Evolutionary conservation across 345 rosid species (phyloP).

Genomic region (Citropsis articulata): DNA sequence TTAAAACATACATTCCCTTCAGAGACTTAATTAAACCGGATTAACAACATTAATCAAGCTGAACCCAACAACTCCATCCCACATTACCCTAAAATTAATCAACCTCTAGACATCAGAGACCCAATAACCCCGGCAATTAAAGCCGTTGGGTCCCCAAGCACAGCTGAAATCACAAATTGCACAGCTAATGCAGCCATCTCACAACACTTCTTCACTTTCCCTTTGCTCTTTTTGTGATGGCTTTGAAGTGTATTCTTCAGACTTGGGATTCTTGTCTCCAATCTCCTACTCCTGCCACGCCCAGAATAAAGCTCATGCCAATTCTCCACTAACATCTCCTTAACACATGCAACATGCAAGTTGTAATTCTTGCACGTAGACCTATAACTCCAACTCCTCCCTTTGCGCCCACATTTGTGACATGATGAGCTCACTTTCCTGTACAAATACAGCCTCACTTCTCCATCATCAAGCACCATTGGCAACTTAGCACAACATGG

Average conservation of each 20-base stretch:
- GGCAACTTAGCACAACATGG: constrained; percentile 97
- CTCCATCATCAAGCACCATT: constrained; percentile 74
- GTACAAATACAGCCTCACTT: constrained; percentile 60
- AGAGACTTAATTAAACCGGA: not conserved
- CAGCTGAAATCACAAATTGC: constrained; percentile 79
- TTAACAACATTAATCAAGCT: not conserved
- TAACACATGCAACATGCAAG: constrained; percentile 86
- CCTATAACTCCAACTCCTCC: constrained; percentile 93
- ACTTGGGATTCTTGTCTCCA: constrained; percentile 49
- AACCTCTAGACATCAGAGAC: constrained; percentile 50
- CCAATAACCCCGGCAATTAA: constrained; percentile 85
- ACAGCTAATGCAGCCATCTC: constrained; percentile 79
- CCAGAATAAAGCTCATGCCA: constrained; percentile 67
- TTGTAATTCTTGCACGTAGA: constrained; percentile 84
- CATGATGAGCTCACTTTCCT: constrained; percentile 71
- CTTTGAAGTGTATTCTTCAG: constrained; percentile 55
- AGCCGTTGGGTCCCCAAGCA: constrained; percentile 86
- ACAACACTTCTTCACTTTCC: constrained; percentile 64
- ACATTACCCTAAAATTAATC: constrained; percentile 3
- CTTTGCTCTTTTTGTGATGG: constrained; percentile 38
- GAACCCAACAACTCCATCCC: not conserved
- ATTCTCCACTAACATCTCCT: constrained; percentile 84
- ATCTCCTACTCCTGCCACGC: constrained; percentile 33
- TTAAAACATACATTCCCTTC: not conserved
- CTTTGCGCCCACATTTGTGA: constrained; percentile 76